Evolutionary conservation across 495 filamentous ascomycete genomes (phyloP).

Genomic region (Xylaria venustula): DNA sequence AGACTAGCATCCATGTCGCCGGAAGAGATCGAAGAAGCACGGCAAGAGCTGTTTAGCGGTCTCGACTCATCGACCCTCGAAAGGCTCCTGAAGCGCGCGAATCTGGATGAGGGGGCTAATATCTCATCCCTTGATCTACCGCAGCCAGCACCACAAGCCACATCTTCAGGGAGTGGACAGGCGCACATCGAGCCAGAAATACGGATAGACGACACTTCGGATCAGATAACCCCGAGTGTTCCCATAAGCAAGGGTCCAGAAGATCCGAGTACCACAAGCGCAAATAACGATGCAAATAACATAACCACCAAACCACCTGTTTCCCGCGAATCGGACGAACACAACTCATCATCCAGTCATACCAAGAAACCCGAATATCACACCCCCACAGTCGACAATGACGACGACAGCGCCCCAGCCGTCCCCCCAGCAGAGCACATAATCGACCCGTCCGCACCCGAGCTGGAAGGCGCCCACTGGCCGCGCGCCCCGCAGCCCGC

Average conservation of each 20-base stretch:
- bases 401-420: constrained; percentile 26
- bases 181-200: constrained; percentile 16
- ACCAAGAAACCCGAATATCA: constrained; percentile 4
- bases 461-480: constrained; percentile 36
- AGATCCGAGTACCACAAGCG: not conserved
- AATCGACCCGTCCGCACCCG: constrained; percentile 37
- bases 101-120: constrained; percentile 61
- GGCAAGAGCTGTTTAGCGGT: constrained; percentile 66
- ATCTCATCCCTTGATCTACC: constrained; percentile 38
- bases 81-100: constrained; percentile 73
- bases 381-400: constrained; percentile 12
- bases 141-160: constrained; percentile 7
- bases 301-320: constrained; percentile 5
- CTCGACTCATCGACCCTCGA: constrained; percentile 72
- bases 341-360: not conserved
- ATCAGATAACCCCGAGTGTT: constrained; percentile 27
- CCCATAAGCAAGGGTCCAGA: not conserved
- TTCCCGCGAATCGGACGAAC: constrained; percentile 27
- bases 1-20: constrained; percentile 76
- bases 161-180: constrained; percentile 7
- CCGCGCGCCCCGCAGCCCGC: constrained; percentile 43
- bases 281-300: not conserved
- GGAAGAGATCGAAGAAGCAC: constrained; percentile 74
- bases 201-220: constrained; percentile 21
- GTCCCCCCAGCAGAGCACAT: constrained; percentile 49